Evolutionary conservation across 1,139 yeast species (phyloP).

Genomic region (Saccharomyces hybrid): DNA sequence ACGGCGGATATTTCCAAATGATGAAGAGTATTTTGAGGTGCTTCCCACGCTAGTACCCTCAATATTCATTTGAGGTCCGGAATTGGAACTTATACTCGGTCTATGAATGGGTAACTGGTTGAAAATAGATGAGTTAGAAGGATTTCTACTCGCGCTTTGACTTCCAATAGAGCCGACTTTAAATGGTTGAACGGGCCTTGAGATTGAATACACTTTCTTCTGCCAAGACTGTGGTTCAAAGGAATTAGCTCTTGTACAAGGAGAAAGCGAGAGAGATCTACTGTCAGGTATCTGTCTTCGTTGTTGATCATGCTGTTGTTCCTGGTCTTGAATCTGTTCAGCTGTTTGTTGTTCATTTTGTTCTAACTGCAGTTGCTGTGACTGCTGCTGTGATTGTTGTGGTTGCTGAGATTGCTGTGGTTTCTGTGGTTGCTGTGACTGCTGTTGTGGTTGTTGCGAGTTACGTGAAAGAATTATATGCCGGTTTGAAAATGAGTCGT

Average conservation of each 20-base stretch:
- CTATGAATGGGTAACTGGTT: conserved; percentile 29
- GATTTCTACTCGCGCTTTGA: conserved; percentile 33
- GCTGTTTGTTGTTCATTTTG: background rate
- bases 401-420: background rate
- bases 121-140: conserved; percentile 36
- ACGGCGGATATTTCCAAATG: conserved; percentile 35
- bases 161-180: conserved; percentile 53
- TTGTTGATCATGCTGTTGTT: conserved; percentile 7
- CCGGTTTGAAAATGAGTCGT: conserved; percentile 4
- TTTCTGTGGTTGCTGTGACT: background rate
- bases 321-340: background rate
- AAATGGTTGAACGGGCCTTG: conserved; percentile 45
- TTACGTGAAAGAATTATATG: background rate
- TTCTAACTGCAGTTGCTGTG: background rate
- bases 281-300: background rate
- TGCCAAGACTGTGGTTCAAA: conserved; percentile 19
- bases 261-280: conserved; percentile 27
- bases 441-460: background rate
- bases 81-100: conserved; percentile 26
- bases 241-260: conserved; percentile 17
- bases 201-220: conserved; percentile 18
- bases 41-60: conserved; percentile 34
- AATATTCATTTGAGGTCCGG: conserved; percentile 12
- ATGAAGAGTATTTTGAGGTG: conserved; percentile 35
- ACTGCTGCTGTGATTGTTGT: background rate